Base-by-base conservation (phyloP, 495 filamentous ascomycete species). In the Penicillium salamii region DNA sequence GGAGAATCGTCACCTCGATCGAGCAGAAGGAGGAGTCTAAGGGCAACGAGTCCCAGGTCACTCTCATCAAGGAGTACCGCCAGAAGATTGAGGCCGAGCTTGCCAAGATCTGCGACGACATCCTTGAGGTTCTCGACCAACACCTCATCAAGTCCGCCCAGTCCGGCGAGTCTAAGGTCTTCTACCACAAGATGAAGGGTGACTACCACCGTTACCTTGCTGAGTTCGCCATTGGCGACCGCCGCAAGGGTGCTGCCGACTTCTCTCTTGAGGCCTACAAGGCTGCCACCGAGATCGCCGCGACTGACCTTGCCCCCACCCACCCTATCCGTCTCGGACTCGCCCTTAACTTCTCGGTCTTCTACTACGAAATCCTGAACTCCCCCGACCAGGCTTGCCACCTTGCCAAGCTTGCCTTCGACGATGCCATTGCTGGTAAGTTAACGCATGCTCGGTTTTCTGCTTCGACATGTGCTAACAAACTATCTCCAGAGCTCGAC, bases 141-240 rank as follows among this genome's bases (percentile, higher is more conserved):
- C 90, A 96, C 79, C 78, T 98, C 65, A 97, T 98, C 71, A 90
- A 90, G 49, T 95, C 90, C 57, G 95, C 93, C 58, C 86, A 95
- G 82, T 89, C 82, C 65, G 93, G 95, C 68, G 93, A 98, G 79
- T 96, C 91, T 55, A 97, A 97, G 85, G 93, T 98, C 55, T 98
- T 98, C 79, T 98, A 98, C 81, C 93, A 98, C 88, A 98, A 98
- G 86, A 98, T 98, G 93, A 98, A 97, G 87, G 93, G 93, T 72
- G 93, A 98, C 77, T 98, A 98, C 78, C 95, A 97, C 86, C 91
- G 93, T 69, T 98, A 98, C 69, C 88, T 98, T 35, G 93, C 93
- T 65, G 93, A 98, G 79, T 98, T 98, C 71, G 95, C 93, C 64
- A 80, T 89, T 72, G 93, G 93, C 68, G 93, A 98, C 70, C 90